Evolutionary conservation across 106 monocot genomes (phyloP), one percentile per base, ranked within the genome.

Genomic region (Platanthera guangdongensis): DNA sequence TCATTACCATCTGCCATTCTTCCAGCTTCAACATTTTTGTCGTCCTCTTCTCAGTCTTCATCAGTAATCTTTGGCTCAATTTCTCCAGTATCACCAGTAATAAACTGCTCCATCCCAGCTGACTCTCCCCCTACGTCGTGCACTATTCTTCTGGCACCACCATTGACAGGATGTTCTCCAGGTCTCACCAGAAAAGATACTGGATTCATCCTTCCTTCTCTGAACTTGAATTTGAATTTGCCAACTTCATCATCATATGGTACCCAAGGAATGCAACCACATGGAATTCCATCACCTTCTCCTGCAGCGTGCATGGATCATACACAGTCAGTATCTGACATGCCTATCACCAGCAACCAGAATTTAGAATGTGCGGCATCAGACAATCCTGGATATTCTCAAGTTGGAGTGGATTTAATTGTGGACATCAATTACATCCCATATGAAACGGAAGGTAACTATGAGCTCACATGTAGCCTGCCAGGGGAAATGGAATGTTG

Each of bases 181-280:
- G 18, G 11, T 68, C 45, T 28, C 6, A 72, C 52, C 14, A 50
- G 10, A 32, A 25, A 39, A 9, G 85, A 82, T 3, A 48, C 63
- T 2, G 57, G 72, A 73, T 5, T 73, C 79, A 54, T 77, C 82
- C 7, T 52, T 25, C 80, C 87, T 25, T 79, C 86, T 59, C 72
- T 89, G 75, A 90, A 85, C 67, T 81, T 90, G 51, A 95, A 92
- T 78, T 21, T 87, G 62, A 80, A 79, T 72, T 82, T 75, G 52
- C 70, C 78, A 73, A 74, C 80, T 25, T 60, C 57, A 9, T 57
- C 82, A 25, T 10, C 65, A 65, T 65, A 32, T 65, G 65, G 32
- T 32, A 3, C 30, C 32, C 30, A 65, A 65, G 65, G 32, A 65
- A 7, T 65, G 65, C 52, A 76, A 3, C 67, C 51, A 48, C 6